These are phyloP conservation scores for Hypoxylon sp. DNA, from an alignment of 2,329 filamentous ascomycete genomes.

Conservation along the genomic window DNA sequence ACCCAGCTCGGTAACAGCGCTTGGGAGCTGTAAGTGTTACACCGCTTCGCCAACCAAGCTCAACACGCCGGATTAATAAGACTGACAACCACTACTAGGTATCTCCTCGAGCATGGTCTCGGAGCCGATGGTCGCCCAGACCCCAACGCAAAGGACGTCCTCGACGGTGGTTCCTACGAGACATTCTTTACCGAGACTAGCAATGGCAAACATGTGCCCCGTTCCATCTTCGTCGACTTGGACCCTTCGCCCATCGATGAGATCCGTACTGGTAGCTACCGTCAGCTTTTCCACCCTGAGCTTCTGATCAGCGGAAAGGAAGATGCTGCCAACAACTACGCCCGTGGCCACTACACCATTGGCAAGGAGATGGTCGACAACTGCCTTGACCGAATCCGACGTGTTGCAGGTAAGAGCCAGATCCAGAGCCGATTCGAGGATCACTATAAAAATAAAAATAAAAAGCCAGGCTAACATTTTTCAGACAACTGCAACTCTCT, in stretches of 20 bases:
- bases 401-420: constrained; percentile 73
- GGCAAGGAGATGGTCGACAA: constrained; percentile 79
- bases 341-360: constrained; percentile 78
- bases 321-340: constrained; percentile 81
- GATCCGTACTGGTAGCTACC: constrained; percentile 74
- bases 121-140: constrained; percentile 70
- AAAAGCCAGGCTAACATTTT: constrained; percentile 34
- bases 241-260: constrained; percentile 78
- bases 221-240: constrained; percentile 76
- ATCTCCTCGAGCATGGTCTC: constrained; percentile 77
- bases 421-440: too few species aligned
- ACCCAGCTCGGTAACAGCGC: constrained; percentile 78
- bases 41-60: constrained; percentile 30
- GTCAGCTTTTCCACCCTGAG: constrained; percentile 76
- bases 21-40: constrained; percentile 74
- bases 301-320: constrained; percentile 78
- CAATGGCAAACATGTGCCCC: constrained; percentile 75
- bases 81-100: constrained; percentile 54
- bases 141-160: constrained; percentile 66
- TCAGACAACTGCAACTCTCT: constrained; percentile 76
- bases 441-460: too few species aligned
- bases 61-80: constrained; percentile 3
- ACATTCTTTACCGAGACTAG: constrained; percentile 79
- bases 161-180: constrained; percentile 71
- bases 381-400: constrained; percentile 74